phyloP scores from a whole-genome alignment of 1,284 basidiomycete genomes.

The Sutorius eximius region DNA sequence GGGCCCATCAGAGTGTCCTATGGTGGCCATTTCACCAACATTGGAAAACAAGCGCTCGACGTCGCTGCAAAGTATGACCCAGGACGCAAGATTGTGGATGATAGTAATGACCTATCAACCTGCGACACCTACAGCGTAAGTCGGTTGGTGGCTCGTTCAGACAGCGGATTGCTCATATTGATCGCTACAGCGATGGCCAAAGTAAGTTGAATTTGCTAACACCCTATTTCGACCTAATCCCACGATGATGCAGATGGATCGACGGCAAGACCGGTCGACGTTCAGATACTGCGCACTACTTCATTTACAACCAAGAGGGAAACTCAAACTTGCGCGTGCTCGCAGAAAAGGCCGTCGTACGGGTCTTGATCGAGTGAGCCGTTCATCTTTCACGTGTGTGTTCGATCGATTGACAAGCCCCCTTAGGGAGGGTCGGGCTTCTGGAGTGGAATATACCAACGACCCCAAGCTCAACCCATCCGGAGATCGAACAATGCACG shows the following conservation, averaged over 20 bases:
- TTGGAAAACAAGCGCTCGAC: constrained; percentile 32
- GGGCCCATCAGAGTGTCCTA: constrained; percentile 36
- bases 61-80: constrained; percentile 31
- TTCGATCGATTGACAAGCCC: background rate
- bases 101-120: constrained; percentile 30
- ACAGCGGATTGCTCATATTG: background rate
- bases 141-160: background rate
- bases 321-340: constrained; percentile 20
- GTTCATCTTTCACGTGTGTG: background rate
- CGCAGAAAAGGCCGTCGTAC: constrained; percentile 17
- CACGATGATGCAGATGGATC: constrained; percentile 19
- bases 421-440: constrained; percentile 22
- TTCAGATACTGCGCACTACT: constrained; percentile 21
- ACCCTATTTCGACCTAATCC: background rate
- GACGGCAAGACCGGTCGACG: constrained; percentile 22
- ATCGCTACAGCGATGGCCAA: constrained; percentile 15
- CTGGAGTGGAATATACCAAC: constrained; percentile 26
- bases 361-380: constrained; percentile 20
- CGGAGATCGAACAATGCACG: constrained; percentile 6
- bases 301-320: constrained; percentile 22
- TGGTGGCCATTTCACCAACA: constrained; percentile 25
- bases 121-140: constrained; percentile 31
- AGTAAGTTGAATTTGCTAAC: constrained; percentile 10
- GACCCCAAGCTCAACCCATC: constrained; percentile 15
- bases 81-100: constrained; percentile 24